Conservation (phyloP, 2,329 filamentous ascomycete species). For the Remersonia thermophila region DNA sequence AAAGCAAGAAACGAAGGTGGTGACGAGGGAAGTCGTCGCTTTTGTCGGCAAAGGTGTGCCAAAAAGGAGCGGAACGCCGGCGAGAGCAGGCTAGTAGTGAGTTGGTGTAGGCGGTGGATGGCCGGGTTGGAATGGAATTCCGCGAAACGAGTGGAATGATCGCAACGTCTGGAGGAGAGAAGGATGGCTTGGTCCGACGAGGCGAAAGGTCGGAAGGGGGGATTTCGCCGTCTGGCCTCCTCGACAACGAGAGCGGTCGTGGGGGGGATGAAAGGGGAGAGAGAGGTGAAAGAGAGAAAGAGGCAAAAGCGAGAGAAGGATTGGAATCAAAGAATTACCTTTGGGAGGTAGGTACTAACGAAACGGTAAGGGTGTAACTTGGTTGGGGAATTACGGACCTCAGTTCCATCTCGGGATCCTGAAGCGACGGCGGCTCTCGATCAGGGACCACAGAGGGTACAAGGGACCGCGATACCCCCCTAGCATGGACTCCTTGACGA, state of each 20-base stretch:
- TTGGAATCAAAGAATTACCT: conserved; percentile 1
- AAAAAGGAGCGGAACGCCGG: conserved; percentile 45
- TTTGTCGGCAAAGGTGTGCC: conserved; percentile 7
- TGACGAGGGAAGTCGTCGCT: conserved; percentile 11
- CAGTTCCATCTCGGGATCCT: conserved; percentile 1
- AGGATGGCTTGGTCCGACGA: too few species aligned
- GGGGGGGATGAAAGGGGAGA: conserved; percentile 7
- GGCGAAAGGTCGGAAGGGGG: conserved; percentile 8
- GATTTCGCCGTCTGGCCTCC: too few species aligned
- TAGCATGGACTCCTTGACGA: conserved; percentile 6
- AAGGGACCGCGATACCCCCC: too few species aligned
- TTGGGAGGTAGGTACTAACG: neutral
- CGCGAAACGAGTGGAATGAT: conserved; percentile 14
- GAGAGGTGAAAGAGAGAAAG: conserved; percentile 10
- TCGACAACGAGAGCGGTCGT: neutral
- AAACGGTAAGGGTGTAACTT: too few species aligned
- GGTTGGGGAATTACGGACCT: too few species aligned
- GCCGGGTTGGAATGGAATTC: too few species aligned
- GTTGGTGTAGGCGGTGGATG: too few species aligned
- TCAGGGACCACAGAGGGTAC: too few species aligned
- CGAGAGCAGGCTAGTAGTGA: conserved; percentile 38
- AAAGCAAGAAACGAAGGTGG: conserved; percentile 29
- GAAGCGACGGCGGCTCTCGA: conserved; percentile 7
- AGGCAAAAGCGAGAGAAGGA: conserved; percentile 8
- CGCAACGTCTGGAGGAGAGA: conserved; percentile 15